phyloP scores from a whole-genome alignment of 1,284 basidiomycete genomes.

The Athelia psychrophila region DNA sequence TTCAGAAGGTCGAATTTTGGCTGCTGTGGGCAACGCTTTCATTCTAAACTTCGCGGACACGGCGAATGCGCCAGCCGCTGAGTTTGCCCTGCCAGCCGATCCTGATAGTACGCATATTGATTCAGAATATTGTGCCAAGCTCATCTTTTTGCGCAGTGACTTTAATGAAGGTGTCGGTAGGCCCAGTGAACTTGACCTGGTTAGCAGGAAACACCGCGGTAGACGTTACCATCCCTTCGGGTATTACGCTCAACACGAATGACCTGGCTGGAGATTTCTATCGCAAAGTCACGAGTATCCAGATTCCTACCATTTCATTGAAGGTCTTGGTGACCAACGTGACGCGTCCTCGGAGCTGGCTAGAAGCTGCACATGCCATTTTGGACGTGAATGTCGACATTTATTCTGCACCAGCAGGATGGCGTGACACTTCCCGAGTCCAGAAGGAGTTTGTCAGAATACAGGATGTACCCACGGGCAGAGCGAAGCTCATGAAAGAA shows the following conservation, averaged over 20 bases:
- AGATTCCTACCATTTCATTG: conserved; percentile 43
- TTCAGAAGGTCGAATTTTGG: conserved; percentile 50
- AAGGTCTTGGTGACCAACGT: conserved; percentile 45
- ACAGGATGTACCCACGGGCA: conserved; percentile 69
- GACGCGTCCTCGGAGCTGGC: conserved; percentile 50
- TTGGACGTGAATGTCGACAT: conserved; percentile 65
- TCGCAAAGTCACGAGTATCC: conserved; percentile 55
- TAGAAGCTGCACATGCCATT: conserved; percentile 58
- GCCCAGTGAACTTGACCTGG: conserved; percentile 54
- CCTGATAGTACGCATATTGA: conserved; percentile 64
- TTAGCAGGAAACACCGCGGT: conserved; percentile 50
- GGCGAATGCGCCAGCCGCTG: conserved; percentile 76
- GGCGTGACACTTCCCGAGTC: conserved; percentile 44
- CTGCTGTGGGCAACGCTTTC: conserved; percentile 57
- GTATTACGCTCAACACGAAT: conserved; percentile 68
- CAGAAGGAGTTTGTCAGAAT: conserved; percentile 70
- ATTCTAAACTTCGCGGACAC: conserved; percentile 70
- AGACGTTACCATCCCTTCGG: conserved; percentile 54
- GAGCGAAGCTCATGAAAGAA: conserved; percentile 59
- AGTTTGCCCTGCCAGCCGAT: conserved; percentile 60
- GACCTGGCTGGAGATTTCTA: conserved; percentile 69
- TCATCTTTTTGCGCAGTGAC: conserved; percentile 45
- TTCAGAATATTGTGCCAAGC: conserved; percentile 9
- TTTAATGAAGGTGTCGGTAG: conserved; percentile 63
- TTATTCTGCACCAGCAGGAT: conserved; percentile 63